Evolutionary conservation across 352 stramenopile genomes (phyloP), one percentile per base, ranked within the genome.

Genomic region (Pythium chondricola): DNA sequence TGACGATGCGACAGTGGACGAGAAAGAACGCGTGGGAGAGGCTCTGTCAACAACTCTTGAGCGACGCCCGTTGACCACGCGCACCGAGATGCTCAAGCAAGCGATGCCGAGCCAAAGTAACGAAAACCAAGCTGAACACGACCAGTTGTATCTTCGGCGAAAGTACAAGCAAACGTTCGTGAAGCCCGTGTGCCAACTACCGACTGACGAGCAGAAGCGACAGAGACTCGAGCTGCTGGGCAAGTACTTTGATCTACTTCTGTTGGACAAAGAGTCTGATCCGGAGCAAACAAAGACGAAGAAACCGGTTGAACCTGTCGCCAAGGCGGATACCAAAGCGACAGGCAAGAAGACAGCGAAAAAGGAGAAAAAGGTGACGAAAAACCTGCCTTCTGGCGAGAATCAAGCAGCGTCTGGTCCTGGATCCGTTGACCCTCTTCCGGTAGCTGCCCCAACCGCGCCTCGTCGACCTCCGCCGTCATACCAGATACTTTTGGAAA

Each of bases 61-160:
- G 3, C 33, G 50, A 43, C 70, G 58, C 9, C 62, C 55, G 0
- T 25, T 85, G 25, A 88, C 76, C 2, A 45, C 66, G 7, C 74
- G 77, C 13, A 86, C 65, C 25, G 77, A 83, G 30, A 85, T 88
- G 62, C 47, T 88, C 7, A 83, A 75, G 36, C 61, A 83, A 14
- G 71, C 65, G 0, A 51, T 78, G 22, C 74, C 74, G 2, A 67
- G 56, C 2, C 77, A 86, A 61, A 53, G 67, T 1, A 43, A 56
- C 14, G 50, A 72, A 38, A 67, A 69, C 13, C 53, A 65, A n/a
- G 32, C 43, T 2, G 35, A 51, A 9, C 63, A 81, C 20, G 44
- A 75, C 1, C 43, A 74, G 17, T 44, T 74, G 21, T 61, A 51
- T 0, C 39, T 84, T 20, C 63, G 73, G 1, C 60, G 59, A 35